Evolutionary conservation across 2,329 filamentous ascomycete genomes (phyloP), one percentile per base, ranked within the genome.

Genomic region (Fonsecaea erecta): DNA sequence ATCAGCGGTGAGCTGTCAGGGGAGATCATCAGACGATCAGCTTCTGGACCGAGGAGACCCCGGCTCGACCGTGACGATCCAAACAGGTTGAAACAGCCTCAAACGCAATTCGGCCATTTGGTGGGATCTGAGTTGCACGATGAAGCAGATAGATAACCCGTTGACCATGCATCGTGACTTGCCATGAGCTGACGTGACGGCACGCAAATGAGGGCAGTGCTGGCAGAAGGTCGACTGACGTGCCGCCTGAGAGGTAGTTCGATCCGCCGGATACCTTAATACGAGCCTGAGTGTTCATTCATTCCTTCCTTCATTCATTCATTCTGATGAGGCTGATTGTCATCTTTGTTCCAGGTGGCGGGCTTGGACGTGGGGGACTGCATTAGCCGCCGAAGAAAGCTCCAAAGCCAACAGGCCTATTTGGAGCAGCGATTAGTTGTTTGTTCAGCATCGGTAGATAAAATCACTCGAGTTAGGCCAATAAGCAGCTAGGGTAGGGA

Each of bases 1-100:
- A 61, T 61, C 58, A 18, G 28, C 55, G 24, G 28, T 58, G 57
- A 43, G 43, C 40, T 51, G 40, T 37, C 52, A 14, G 28, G 28
- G 26, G 26, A 58, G 21, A 48, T 40, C 11, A 32, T 48, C 24
- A 52, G 54, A n/a, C 40, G 53, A 52, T 57, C 40, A 40, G 51
- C 40, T 53, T 63, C 61, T 63, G 61, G 61, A 52, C 43, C 61
- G 46, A 43, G 18, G 16, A 52, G 24, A 48, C 30, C 61, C 61
- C n/a, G 26, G 53, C 54, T 58, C 16, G 61, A 63, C 16, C 16
- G 12, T n/a, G 53, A 52, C 61, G 61, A 63, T 60, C 56, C 46
- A 28, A 32, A 35, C 16, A 16, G 34, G 7, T 51, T 60, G 56
- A 60, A 60, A 60, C 56, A 60, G 51, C 7, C 51, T 30, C 7